A percentile compares a stretch with the other conserved stretches of the same genome.
Conservation (phyloP, 306 rosid species). For the Glycyrrhiza uralensis region DNA sequence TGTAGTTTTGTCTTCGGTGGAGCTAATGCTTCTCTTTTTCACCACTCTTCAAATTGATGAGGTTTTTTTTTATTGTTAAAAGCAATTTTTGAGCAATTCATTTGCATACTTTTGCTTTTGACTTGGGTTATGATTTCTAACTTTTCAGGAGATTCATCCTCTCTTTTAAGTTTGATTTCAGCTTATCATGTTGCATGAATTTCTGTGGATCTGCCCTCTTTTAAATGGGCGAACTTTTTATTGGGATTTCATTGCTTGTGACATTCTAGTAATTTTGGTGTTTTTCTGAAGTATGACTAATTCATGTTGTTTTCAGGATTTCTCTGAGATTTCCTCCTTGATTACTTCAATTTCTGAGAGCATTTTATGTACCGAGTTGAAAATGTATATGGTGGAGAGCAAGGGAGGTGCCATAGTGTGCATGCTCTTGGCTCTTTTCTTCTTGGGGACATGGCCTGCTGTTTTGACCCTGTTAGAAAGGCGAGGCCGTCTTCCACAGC, state of each 20-base stretch:
- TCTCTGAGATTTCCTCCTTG: constrained; percentile 26
- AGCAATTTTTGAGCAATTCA: neutral
- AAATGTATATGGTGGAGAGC: constrained; percentile 83
- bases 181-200: neutral
- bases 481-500: constrained; percentile 94
- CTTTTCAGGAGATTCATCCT: constrained; percentile 2
- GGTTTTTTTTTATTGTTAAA: neutral
- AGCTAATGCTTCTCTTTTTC: neutral
- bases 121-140: neutral
- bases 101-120: neutral
- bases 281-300: neutral
- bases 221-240: neutral
- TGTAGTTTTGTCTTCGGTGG: neutral
- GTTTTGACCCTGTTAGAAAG: constrained; percentile 70
- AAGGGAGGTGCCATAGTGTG: constrained; percentile 84
- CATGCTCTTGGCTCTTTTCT: constrained; percentile 75
- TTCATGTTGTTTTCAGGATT: constrained; percentile 42
- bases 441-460: constrained; percentile 97
- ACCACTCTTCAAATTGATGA: neutral
- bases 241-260: neutral
- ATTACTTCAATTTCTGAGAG: constrained; percentile 29
- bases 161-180: neutral
- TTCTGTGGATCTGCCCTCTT: neutral
- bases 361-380: constrained; percentile 29
- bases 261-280: neutral